Conservation (phyloP, 2,329 filamentous ascomycete genomes). For the Phialophora macrospora region DNA sequence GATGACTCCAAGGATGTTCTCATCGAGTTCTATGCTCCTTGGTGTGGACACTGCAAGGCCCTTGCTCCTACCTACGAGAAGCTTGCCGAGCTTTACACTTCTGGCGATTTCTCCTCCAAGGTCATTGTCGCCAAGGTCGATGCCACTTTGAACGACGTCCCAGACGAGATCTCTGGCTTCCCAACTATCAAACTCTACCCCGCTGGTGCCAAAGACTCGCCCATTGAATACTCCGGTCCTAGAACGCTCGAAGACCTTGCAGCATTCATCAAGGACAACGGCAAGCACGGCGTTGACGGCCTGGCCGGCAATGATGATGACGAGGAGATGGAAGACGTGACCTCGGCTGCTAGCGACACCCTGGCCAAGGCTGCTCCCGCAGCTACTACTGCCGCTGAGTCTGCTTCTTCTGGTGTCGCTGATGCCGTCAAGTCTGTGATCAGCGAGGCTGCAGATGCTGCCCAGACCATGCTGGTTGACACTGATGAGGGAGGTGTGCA, state of each 20-base stretch:
- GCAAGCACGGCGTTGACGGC: slow-evolving; percentile 80
- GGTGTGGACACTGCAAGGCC: slow-evolving; percentile 74
- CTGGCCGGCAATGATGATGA: slow-evolving; percentile 61
- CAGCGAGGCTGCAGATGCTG: slow-evolving; percentile 34
- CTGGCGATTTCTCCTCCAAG: slow-evolving; percentile 59
- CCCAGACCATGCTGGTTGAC: slow-evolving; percentile 33
- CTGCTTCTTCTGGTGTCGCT: slow-evolving; percentile 64
- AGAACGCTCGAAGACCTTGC: slow-evolving; percentile 91
- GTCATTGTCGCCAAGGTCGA: slow-evolving; percentile 86
- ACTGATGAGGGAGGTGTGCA: slow-evolving; percentile 35
- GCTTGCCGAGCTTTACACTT: slow-evolving; percentile 62
- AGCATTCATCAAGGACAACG: slow-evolving; percentile 92
- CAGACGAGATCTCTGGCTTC: slow-evolving; percentile 96
- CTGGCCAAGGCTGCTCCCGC: slow-evolving; percentile 40
- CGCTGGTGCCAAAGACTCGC: slow-evolving; percentile 82
- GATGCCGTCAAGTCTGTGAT: slow-evolving; percentile 33
- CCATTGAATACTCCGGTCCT: slow-evolving; percentile 83
- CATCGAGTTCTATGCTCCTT: slow-evolving; percentile 96
- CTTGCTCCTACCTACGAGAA: slow-evolving; percentile 71
- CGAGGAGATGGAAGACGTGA: slow-evolving; percentile 63
- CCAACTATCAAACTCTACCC: slow-evolving; percentile 98
- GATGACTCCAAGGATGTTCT: slow-evolving; percentile 96
- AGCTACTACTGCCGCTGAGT: slow-evolving; percentile 54
- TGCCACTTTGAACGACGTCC: slow-evolving; percentile 93
- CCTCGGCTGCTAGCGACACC: slow-evolving; percentile 44